Base-by-base conservation (phyloP, 2,329 filamentous ascomycete species). In the Elsinoe fawcettii region DNA sequence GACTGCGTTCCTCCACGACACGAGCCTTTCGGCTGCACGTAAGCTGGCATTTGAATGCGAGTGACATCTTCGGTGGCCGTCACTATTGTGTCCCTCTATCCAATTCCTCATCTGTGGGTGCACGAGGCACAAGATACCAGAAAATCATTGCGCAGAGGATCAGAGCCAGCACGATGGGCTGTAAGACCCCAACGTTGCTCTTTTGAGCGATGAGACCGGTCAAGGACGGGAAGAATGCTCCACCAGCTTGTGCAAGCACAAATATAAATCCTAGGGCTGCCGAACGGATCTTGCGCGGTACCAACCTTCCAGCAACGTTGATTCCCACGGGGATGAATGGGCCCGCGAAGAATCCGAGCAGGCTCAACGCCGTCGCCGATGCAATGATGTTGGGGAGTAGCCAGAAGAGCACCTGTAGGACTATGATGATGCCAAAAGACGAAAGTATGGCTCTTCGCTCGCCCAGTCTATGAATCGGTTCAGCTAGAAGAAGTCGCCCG, bases 391-490 rank as follows among this genome's bases (percentile, higher is more conserved):
- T 25, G 12, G 36, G 53, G 34, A 55, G 16, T 22, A 41, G 14
- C 36, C 53, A 20, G 53, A 55, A 22, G 34, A 55, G 36, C 36
- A 43, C 20, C 25, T 55, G 43, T 25, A 55, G 39, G 39, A 41
- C 53, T 55, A 36, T 22, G n/a, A 36, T 41, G 37, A 41, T n/a
- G 6, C 37, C 37, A 32, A 32, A 32, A n/a, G n/a, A n/a, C n/a
- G n/a, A n/a, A n/a, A n/a, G n/a, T n/a, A n/a, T n/a, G n/a, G n/a
- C n/a, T n/a, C n/a, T n/a, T 20, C 16, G 80, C 61, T 85, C 80
- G 0, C 83, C 83, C 16, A 78, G 77, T 0, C 80, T 73, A 65
- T 83, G 76, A 0, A 78, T 84, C 0, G 81, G 80, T 60, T 85
- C 82, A 0, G 80, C 78, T 0, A 85, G 73, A 0, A 84, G 56